Base-by-base conservation (phyloP, 495 filamentous ascomycete genomes). In the Xylona heveae region DNA sequence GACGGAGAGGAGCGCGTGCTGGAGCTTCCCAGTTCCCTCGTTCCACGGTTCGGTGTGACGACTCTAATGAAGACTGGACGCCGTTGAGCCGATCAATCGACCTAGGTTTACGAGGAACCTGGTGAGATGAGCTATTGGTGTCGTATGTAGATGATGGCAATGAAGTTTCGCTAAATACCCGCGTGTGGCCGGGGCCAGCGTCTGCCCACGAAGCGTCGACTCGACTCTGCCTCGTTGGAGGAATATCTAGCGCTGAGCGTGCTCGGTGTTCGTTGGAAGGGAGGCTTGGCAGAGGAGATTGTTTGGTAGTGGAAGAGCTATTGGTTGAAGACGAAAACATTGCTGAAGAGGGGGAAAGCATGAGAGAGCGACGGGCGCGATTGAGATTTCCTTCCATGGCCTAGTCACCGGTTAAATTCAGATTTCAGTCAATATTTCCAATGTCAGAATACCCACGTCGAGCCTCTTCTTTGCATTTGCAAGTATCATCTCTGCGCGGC, bases 351-450 rank as follows among this genome's bases (percentile, higher is more conserved):
- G 70, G 60, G 5, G 64, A 61, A n/a, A 61, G 50, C 32, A 64
- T 62, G 16, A 85, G 58, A 3, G 79, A 71, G 34, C 68, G 75
- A 33, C 83, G 70, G 14, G 82, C 83, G 20, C 80, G 69, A 31
- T 61, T 73, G 15, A 93, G 53, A 44, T 92, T 92, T 12, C 74
- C 79, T 52, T 92, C 83, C 79, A 93, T 90, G 12, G 80, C 71
- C 83, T 93, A 42, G 26, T 32, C 21, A 32, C 6, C n/a, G 32
- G 13, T n/a, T 7, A 24, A 46, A 45, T 46, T 47, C 34, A 17
- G 30, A 19, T 14, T 8, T 24, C 8, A 16, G 6, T 19, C 7
- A 7, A 19, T 24, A 33, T 12, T 15, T 31, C 30, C 29, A 17
- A 33, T 25, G 26, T 34, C 16, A 27, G 13, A 4, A 33, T 14